phyloP scores from a whole-genome alignment of 2,329 filamentous ascomycete genomes.

The Hypocrella siamensis region DNA sequence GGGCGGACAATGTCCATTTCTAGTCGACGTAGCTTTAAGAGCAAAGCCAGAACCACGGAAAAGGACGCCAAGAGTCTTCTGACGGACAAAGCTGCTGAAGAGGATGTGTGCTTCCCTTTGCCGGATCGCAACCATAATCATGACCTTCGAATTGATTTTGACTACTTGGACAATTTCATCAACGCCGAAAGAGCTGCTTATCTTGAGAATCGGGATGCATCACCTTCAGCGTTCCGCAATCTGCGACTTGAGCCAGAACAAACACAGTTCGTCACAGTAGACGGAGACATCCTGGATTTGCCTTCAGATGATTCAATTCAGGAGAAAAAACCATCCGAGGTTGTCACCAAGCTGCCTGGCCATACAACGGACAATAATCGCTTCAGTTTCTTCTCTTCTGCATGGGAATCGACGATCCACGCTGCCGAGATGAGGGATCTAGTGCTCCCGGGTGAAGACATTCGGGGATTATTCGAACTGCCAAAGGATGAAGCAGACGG shows the following conservation, averaged over 20 bases:
- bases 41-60: slow-evolving; percentile 43
- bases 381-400: slow-evolving; percentile 95
- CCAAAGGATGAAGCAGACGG: slow-evolving; percentile 52
- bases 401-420: slow-evolving; percentile 85
- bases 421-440: slow-evolving; percentile 78
- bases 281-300: slow-evolving; percentile 42
- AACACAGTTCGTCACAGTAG: slow-evolving; percentile 28
- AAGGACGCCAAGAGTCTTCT: slow-evolving; percentile 46
- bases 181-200: slow-evolving; percentile 37
- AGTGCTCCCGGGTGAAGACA: slow-evolving; percentile 75
- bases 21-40: slow-evolving; percentile 44
- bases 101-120: slow-evolving; percentile 81
- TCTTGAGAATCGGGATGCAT: slow-evolving; percentile 32
- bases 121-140: slow-evolving; percentile 50
- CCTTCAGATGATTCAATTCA: slow-evolving; percentile 28
- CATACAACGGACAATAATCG: slow-evolving; percentile 50
- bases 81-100: slow-evolving; percentile 58
- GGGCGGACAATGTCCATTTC: slow-evolving; percentile 56
- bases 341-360: slow-evolving; percentile 20
- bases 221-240: slow-evolving; percentile 17
- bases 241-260: slow-evolving; percentile 13
- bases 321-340: slow-evolving; percentile 30
- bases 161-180: slow-evolving; percentile 87
- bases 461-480: slow-evolving; percentile 68
- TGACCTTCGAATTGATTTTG: slow-evolving; percentile 77